Conservation (phyloP, 257 asterid species). For the Nicotiana undulata region DNA sequence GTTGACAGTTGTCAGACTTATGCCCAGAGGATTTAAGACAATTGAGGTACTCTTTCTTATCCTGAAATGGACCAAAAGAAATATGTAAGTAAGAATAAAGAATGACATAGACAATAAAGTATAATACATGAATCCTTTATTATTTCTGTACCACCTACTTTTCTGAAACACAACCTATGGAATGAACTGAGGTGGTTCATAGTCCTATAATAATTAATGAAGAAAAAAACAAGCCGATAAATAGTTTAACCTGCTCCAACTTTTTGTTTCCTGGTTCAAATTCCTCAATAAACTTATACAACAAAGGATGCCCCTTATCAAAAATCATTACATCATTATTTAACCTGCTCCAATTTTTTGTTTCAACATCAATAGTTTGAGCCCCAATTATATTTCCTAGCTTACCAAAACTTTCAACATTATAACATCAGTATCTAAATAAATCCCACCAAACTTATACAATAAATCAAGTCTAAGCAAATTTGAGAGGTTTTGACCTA, state of each 20-base stretch:
- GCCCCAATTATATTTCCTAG: conserved; percentile 70
- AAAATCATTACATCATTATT: conserved; percentile 90
- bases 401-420: conserved; percentile 37
- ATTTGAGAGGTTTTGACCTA: conserved; percentile 81
- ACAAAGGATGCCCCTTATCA: conserved; percentile 65
- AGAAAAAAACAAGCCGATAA: background rate
- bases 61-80: conserved; percentile 37
- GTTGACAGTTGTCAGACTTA: conserved; percentile 70
- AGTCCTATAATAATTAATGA: background rate
- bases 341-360: conserved; percentile 75
- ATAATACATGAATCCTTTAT: background rate
- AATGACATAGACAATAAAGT: background rate
- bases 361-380: conserved; percentile 47
- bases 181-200: conserved; percentile 26
- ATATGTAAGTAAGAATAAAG: background rate
- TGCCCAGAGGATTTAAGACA: conserved; percentile 73
- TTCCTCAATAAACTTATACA: conserved; percentile 80
- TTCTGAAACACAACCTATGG: conserved; percentile 8
- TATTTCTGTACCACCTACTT: conserved; percentile 1
- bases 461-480: conserved; percentile 72
- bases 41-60: conserved; percentile 69
- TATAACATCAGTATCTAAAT: conserved; percentile 72
- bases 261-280: conserved; percentile 15
- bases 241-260: background rate
- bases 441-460: conserved; percentile 84